Evolutionary conservation across 805 yeast species (phyloP).

Genomic region (Myxozyma mucilagina): DNA sequence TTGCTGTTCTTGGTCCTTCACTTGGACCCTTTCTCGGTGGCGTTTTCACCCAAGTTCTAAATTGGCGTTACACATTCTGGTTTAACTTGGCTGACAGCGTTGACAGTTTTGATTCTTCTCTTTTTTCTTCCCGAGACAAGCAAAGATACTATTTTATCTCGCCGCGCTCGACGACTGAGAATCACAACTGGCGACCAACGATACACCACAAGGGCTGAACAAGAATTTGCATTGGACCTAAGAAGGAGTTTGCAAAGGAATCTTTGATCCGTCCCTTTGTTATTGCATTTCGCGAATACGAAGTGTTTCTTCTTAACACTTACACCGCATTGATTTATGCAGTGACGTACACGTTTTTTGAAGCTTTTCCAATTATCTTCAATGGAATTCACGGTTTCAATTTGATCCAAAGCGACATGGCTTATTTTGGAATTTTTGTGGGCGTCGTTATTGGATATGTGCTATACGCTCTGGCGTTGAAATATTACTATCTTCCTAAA

Average conservation of each 20-base stretch:
- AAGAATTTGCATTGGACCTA: background rate
- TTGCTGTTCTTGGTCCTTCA: slow-evolving; percentile 55
- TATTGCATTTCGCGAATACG: slow-evolving; percentile 54
- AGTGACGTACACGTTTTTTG: slow-evolving; percentile 57
- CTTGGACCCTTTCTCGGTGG: slow-evolving; percentile 61
- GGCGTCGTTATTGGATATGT: slow-evolving; percentile 45
- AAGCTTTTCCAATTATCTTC: slow-evolving; percentile 61
- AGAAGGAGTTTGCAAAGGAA: slow-evolving; percentile 30
- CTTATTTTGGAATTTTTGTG: slow-evolving; percentile 50
- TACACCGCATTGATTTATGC: slow-evolving; percentile 58
- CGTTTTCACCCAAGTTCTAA: slow-evolving; percentile 45
- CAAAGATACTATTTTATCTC: slow-evolving; percentile 47
- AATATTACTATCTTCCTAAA: slow-evolving; percentile 2
- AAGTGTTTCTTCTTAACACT: slow-evolving; percentile 53
- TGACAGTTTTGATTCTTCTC: slow-evolving; percentile 42
- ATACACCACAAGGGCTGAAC: slow-evolving; percentile 43
- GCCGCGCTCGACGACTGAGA: slow-evolving; percentile 53
- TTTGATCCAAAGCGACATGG: slow-evolving; percentile 49
- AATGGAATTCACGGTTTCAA: slow-evolving; percentile 49
- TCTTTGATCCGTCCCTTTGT: slow-evolving; percentile 46
- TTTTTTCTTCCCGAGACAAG: slow-evolving; percentile 56
- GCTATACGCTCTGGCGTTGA: background rate
- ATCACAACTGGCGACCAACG: slow-evolving; percentile 49
- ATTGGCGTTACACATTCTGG: slow-evolving; percentile 49
- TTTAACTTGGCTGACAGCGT: slow-evolving; percentile 43